Evolutionary conservation across 1,139 yeast genomes (phyloP).

Genomic region (Ogataea hybrid): DNA sequence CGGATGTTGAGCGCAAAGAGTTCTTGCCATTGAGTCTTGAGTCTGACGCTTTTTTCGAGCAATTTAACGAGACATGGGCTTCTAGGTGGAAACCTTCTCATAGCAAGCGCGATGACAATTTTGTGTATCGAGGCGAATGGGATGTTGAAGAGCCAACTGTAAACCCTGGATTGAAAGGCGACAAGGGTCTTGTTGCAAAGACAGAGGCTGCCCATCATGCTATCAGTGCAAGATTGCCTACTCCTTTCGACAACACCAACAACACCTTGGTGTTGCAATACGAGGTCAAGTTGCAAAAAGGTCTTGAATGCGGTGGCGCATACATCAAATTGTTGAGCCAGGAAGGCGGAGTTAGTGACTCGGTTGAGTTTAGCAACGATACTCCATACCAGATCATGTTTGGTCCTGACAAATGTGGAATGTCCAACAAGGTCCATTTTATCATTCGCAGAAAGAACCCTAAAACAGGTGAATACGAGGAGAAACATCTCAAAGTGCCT

Average conservation of each 20-base stretch:
- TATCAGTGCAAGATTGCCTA: slow-evolving; percentile 57
- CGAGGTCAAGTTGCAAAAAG: slow-evolving; percentile 80
- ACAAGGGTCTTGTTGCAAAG: slow-evolving; percentile 73
- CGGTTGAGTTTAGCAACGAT: slow-evolving; percentile 49
- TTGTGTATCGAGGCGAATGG: slow-evolving; percentile 74
- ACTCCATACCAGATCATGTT: slow-evolving; percentile 86
- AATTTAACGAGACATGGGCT: slow-evolving; percentile 50
- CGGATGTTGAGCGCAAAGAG: slow-evolving; percentile 27
- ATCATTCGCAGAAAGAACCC: slow-evolving; percentile 63
- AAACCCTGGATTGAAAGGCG: slow-evolving; percentile 58
- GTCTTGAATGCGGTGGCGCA: slow-evolving; percentile 83
- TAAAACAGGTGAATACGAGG: slow-evolving; percentile 53
- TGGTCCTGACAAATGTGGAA: slow-evolving; percentile 92
- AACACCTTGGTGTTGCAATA: slow-evolving; percentile 80
- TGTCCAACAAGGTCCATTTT: slow-evolving; percentile 74
- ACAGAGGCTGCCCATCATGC: slow-evolving; percentile 80
- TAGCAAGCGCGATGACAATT: slow-evolving; percentile 52
- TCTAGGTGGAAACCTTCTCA: slow-evolving; percentile 64
- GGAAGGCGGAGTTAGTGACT: slow-evolving; percentile 42
- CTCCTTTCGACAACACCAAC: slow-evolving; percentile 52
- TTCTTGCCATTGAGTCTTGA: slow-evolving; percentile 38
- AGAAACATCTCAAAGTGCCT: slow-evolving; percentile 64
- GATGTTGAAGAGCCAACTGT: slow-evolving; percentile 55
- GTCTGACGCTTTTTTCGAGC: slow-evolving; percentile 61
- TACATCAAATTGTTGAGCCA: slow-evolving; percentile 70